Conservation (phyloP, 1,139 yeast genomes). For the Kurtzmaniella quercitrusa region DNA sequence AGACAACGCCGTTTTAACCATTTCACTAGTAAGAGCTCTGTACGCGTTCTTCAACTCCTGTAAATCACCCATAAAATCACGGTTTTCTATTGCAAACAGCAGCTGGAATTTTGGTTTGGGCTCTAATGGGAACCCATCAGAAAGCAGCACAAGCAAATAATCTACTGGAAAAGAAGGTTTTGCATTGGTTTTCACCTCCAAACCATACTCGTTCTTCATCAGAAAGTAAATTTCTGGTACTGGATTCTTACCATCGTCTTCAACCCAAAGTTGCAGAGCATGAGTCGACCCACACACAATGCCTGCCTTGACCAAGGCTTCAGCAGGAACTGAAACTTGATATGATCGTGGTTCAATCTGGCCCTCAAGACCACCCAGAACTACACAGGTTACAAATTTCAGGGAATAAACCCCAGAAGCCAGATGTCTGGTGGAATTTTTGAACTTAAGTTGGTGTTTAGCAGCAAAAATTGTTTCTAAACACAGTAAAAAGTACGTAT, state of each 20-base stretch:
- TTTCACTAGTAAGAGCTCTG: constrained; percentile 33
- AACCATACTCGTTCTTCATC: constrained; percentile 81
- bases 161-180: constrained; percentile 97
- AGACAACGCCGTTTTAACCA: constrained; percentile 33
- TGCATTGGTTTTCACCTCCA: constrained; percentile 84
- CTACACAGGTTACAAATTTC: constrained; percentile 88
- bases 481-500: constrained; percentile 83
- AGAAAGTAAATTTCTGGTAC: constrained; percentile 93
- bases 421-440: constrained; percentile 66
- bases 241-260: constrained; percentile 66
- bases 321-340: constrained; percentile 86
- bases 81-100: constrained; percentile 70
- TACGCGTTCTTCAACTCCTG: constrained; percentile 53
- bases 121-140: constrained; percentile 85
- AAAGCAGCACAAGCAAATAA: constrained; percentile 77
- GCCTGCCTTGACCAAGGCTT: constrained; percentile 83
- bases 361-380: constrained; percentile 80
- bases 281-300: constrained; percentile 84
- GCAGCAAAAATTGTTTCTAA: constrained; percentile 88
- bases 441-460: constrained; percentile 60
- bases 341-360: constrained; percentile 89
- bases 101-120: constrained; percentile 47
- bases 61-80: constrained; percentile 68
- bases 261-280: constrained; percentile 82
- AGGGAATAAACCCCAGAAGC: constrained; percentile 71